These are phyloP conservation scores for Oenanthe javanica DNA, from an alignment of 140 eudicot genomes.

Conservation along the genomic window DNA sequence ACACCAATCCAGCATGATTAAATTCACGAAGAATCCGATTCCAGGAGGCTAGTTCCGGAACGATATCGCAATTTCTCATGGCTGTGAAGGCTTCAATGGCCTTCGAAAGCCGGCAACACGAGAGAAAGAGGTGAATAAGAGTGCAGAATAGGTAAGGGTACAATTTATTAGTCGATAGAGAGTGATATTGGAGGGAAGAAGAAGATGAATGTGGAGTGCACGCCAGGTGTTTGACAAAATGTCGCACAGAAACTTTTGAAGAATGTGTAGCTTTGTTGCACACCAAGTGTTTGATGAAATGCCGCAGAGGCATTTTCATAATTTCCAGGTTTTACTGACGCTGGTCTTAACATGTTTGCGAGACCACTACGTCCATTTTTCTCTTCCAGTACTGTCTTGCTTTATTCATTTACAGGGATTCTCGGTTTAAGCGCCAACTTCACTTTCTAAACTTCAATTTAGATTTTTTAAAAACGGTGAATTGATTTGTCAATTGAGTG, in stretches of 20 bases:
- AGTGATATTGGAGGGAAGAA: conserved; percentile 1
- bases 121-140: conserved; percentile 62
- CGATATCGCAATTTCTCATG: conserved; percentile 34
- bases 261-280: conserved; percentile 17
- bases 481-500: too few species aligned
- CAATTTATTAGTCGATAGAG: conserved; percentile 8
- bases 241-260: not conserved
- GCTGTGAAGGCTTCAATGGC: conserved; percentile 30
- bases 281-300: conserved; percentile 37
- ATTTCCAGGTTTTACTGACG: not conserved
- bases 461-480: too few species aligned
- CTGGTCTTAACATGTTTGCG: not conserved
- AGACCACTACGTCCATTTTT: not conserved
- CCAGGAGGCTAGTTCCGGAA: conserved; percentile 45
- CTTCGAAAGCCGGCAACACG: conserved; percentile 33
- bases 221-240: not conserved
- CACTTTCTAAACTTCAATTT: not conserved
- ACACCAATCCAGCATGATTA: conserved; percentile 42
- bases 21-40: conserved; percentile 51
- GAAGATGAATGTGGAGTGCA: conserved; percentile 1
- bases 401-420: too few species aligned
- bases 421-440: not conserved
- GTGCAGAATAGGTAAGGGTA: conserved; percentile 75
- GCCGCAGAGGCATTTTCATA: conserved; percentile 23
- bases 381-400: not conserved